A percentile compares a stretch with the other conserved stretches of the same genome.
Evolutionary conservation across 176 grass and related monocot genomes (phyloP).

Genomic region (Oropetium thomaeum): DNA sequence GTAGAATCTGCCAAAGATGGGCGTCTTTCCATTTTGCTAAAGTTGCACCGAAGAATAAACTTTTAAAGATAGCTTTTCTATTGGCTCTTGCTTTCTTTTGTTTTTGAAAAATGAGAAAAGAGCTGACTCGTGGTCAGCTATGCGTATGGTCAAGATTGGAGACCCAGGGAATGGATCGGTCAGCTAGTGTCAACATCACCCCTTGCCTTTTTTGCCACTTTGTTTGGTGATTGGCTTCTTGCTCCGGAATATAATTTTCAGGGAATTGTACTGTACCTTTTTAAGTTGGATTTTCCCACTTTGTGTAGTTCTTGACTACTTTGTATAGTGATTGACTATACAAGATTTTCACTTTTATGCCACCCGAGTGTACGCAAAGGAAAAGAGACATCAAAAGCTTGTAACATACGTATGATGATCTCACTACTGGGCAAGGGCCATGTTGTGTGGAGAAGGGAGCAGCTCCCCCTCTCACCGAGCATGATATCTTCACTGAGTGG

Average conservation of each 20-base stretch:
- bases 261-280: background rate
- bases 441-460: no score
- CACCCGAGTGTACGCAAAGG: no score
- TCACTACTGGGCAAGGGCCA: no score
- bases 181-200: slow-evolving; percentile 22
- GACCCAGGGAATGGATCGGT: background rate
- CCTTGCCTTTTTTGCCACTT: slow-evolving; percentile 25
- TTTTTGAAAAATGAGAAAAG: slow-evolving; percentile 1
- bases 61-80: slow-evolving; percentile 21
- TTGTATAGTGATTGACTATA: no score
- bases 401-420: no score
- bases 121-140: slow-evolving; percentile 17
- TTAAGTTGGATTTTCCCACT: background rate
- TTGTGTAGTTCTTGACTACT: no score
- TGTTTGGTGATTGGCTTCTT: slow-evolving; percentile 22
- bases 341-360: no score
- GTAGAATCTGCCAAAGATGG: slow-evolving; percentile 36
- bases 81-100: slow-evolving; percentile 15
- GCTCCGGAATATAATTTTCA: background rate
- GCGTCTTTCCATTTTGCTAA: slow-evolving; percentile 24
- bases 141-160: slow-evolving; percentile 42
- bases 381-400: no score
- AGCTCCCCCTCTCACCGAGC: no score
- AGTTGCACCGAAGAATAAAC: slow-evolving; percentile 24
- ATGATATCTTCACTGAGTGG: no score